Evolutionary conservation across 495 filamentous ascomycete genomes (phyloP).

Genomic region (Clohesyomyces aquaticus): DNA sequence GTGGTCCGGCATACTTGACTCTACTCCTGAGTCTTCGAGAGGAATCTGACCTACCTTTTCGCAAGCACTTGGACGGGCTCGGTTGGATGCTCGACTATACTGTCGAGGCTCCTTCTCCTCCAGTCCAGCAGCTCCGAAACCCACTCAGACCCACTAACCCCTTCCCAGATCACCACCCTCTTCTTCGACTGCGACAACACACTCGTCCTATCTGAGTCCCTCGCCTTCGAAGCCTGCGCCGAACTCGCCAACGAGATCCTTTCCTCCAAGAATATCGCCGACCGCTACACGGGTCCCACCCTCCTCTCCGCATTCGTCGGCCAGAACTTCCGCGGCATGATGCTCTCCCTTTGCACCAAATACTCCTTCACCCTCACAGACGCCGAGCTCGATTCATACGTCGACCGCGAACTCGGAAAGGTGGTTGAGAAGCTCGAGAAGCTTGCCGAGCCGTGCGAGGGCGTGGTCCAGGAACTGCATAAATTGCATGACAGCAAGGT

Average conservation of each 20-base stretch:
- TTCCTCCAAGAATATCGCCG: conserved; percentile 61
- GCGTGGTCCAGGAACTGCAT: conserved; percentile 61
- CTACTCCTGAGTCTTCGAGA: background rate
- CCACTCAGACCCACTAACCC: conserved; percentile 11
- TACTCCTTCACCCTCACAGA: conserved; percentile 68
- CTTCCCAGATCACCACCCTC: conserved; percentile 69
- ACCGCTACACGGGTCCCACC: conserved; percentile 76
- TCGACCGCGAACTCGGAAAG: conserved; percentile 75
- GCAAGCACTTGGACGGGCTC: background rate
- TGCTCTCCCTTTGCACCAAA: conserved; percentile 71
- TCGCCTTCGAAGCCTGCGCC: conserved; percentile 93
- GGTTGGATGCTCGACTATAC: background rate
- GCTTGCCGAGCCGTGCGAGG: conserved; percentile 68
- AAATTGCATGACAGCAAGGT: conserved; percentile 55
- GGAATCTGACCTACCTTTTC: no score
- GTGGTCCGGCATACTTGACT: no score
- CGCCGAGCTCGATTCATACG: conserved; percentile 74
- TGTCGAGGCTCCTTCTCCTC: background rate
- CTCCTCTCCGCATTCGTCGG: conserved; percentile 90
- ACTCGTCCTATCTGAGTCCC: conserved; percentile 84
- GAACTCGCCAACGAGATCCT: conserved; percentile 90
- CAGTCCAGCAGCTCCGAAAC: background rate
- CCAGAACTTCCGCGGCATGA: conserved; percentile 95
- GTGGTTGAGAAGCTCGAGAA: conserved; percentile 80
- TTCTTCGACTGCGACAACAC: conserved; percentile 98